These are phyloP conservation scores for Claviceps quebecensis DNA, from an alignment of 2,329 filamentous ascomycete species.

Conservation along the genomic window DNA sequence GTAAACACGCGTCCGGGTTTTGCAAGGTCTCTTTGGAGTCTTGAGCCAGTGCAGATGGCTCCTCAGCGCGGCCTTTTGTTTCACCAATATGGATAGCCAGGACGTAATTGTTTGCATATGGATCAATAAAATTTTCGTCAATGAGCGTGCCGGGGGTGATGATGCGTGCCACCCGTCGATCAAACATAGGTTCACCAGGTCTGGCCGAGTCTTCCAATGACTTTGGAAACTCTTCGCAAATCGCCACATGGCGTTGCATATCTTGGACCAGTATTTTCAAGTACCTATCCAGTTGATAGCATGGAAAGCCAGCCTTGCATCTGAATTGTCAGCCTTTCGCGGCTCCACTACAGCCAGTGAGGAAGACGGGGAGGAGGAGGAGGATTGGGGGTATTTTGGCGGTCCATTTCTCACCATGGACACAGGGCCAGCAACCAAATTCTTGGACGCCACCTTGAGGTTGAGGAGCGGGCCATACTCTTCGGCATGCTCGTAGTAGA, in stretches of 20 bases:
- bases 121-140: conserved; percentile 94
- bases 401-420: conserved; percentile 52
- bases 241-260: conserved; percentile 76
- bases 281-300: conserved; percentile 82
- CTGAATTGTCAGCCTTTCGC: neutral
- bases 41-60: neutral
- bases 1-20: conserved; percentile 9
- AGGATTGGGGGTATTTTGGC: neutral
- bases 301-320: conserved; percentile 72
- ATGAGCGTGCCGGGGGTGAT: conserved; percentile 92
- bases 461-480: conserved; percentile 76
- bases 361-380: neutral
- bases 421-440: conserved; percentile 63
- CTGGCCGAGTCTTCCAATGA: conserved; percentile 55
- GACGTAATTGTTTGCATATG: conserved; percentile 84
- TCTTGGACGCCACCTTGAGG: conserved; percentile 72
- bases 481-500: conserved; percentile 93
- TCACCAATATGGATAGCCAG: conserved; percentile 55
- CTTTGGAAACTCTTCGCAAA: conserved; percentile 85
- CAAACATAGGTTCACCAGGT: conserved; percentile 66
- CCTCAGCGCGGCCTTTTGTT: neutral
- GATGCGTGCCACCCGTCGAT: conserved; percentile 71
- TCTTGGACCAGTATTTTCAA: conserved; percentile 90
- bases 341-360: neutral
- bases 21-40: conserved; percentile 3